These are phyloP conservation scores for Tilletia caries DNA, from an alignment of 1,284 basidiomycete genomes.

Conservation along the genomic window DNA sequence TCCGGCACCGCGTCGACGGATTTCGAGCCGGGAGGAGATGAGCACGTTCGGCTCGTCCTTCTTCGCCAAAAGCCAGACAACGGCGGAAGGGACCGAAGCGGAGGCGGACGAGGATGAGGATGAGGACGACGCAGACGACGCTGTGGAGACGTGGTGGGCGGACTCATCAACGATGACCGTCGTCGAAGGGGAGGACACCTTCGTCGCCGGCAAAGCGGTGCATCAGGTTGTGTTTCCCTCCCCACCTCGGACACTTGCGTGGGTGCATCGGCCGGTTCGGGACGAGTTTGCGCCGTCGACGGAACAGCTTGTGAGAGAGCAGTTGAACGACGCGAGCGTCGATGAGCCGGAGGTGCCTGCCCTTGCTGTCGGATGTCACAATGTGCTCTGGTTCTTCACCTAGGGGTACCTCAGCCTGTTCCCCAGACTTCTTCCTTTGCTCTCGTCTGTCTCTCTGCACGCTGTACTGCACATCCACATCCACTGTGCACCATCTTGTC, in stretches of 20 bases:
- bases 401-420: no score
- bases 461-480: neutral
- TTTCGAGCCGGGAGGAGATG: neutral
- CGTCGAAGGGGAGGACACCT: neutral
- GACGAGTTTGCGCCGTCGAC: neutral
- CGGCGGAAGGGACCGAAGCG: neutral
- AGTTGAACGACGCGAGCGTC: constrained; percentile 1
- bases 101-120: neutral
- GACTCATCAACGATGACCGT: neutral
- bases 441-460: neutral
- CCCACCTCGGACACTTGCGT: neutral
- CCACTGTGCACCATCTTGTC: no score
- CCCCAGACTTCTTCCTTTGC: no score
- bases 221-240: constrained; percentile 1
- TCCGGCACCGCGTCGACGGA: neutral
- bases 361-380: neutral
- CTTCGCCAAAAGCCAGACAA: neutral
- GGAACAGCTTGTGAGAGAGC: neutral
- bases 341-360: constrained; percentile 8
- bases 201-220: neutral
- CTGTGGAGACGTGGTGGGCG: neutral
- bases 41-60: neutral
- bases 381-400: neutral
- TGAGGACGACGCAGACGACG: neutral
- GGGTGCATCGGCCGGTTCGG: neutral